These are phyloP conservation scores for Kitagawia praeruptora DNA, from an alignment of 129 eudicot genomes.

Conservation along the genomic window DNA sequence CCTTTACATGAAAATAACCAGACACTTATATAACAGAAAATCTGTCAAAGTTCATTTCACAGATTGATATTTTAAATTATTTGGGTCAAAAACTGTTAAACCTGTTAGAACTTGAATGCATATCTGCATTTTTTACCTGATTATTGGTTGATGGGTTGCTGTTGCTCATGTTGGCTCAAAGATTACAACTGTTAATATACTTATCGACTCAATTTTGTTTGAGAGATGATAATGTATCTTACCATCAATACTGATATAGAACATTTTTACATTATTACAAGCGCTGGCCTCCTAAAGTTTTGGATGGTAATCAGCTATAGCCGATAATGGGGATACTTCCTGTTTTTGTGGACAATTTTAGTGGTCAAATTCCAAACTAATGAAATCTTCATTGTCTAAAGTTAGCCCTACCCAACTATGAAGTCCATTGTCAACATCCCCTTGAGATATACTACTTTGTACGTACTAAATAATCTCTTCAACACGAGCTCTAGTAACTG, in stretches of 20 bases:
- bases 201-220: not conserved
- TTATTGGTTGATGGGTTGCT: slow-evolving; percentile 11
- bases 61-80: not conserved
- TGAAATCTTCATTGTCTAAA: not conserved
- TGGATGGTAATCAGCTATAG: not conserved
- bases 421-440: not conserved
- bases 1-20: slow-evolving; percentile 2
- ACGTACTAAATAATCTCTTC: not conserved
- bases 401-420: not conserved
- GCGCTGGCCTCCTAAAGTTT: not conserved
- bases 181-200: not conserved
- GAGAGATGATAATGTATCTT: not conserved
- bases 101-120: not conserved
- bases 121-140: not conserved
- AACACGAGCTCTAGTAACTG: not conserved
- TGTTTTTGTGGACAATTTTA: slow-evolving; percentile 3
- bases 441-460: not conserved
- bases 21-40: not conserved
- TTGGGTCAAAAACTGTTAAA: not conserved
- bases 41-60: not conserved
- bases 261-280: not conserved
- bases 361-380: slow-evolving; percentile 1
- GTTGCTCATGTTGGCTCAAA: not conserved
- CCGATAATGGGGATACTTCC: not conserved
- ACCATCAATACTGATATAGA: not conserved